A percentile compares a stretch with the other conserved stretches of the same genome.
Conservation (phyloP, 2,329 filamentous ascomycete species). For the Teratosphaeriaceae sp. region DNA sequence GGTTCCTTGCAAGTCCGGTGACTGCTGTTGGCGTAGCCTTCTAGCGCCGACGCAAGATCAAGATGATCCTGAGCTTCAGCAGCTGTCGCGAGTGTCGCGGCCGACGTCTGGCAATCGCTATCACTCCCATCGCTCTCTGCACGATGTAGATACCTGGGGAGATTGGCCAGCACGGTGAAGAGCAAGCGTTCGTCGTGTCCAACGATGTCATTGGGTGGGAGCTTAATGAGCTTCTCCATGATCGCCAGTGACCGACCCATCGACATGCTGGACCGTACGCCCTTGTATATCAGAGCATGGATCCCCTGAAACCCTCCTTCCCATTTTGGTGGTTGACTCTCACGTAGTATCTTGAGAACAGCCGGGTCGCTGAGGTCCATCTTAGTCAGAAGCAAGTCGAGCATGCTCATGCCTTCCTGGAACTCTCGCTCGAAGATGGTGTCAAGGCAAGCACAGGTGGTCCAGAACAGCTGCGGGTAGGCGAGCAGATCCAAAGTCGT, state of each 20-base stretch:
- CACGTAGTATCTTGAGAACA: conserved; percentile 64
- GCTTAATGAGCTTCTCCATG: conserved; percentile 68
- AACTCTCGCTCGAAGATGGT: conserved; percentile 97
- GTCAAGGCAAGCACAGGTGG: conserved; percentile 89
- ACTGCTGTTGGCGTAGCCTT: conserved; percentile 60
- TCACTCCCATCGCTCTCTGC: conserved; percentile 61
- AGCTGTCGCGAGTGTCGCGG: conserved; percentile 62
- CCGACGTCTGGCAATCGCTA: conserved; percentile 53
- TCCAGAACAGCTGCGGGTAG: conserved; percentile 98
- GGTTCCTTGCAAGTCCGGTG: conserved; percentile 70
- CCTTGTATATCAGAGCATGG: conserved; percentile 82
- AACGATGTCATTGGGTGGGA: conserved; percentile 74
- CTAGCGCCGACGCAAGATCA: conserved; percentile 61
- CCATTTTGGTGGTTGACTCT: conserved; percentile 79
- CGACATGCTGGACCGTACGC: conserved; percentile 77
- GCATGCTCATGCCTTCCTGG: conserved; percentile 82
- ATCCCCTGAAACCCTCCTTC: conserved; percentile 83
- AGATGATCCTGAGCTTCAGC: conserved; percentile 66
- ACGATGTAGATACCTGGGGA: conserved; percentile 75
- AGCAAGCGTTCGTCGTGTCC: conserved; percentile 77
- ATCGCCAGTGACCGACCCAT: conserved; percentile 70
- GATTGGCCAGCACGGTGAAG: conserved; percentile 83
- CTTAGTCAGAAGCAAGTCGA: conserved; percentile 78
- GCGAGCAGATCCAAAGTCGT: conserved; percentile 70
- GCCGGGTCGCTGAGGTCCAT: conserved; percentile 67